phyloP scores from a whole-genome alignment of 352 stramenopile genomes.

The Phytophthora sp. region DNA sequence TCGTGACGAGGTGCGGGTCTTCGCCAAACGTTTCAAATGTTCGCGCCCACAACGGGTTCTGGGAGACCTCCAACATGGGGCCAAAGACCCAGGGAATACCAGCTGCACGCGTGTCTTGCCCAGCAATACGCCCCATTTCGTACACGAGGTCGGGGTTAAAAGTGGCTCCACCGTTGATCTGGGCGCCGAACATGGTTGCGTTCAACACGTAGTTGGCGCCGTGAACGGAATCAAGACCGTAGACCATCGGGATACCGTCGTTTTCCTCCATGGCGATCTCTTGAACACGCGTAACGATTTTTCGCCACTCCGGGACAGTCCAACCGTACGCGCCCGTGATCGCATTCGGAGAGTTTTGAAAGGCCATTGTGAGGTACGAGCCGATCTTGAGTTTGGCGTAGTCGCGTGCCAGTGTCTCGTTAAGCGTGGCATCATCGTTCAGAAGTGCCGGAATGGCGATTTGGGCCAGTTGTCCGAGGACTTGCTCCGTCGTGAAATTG shows the following conservation, averaged over 20 bases:
- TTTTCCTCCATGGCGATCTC: conserved; percentile 62
- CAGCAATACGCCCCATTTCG: conserved; percentile 61
- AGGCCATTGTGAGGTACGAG: conserved; percentile 77
- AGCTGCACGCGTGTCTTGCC: conserved; percentile 73
- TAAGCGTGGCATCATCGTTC: background rate
- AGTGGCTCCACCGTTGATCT: conserved; percentile 80
- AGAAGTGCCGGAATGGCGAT: conserved; percentile 56
- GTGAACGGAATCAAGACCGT: conserved; percentile 86
- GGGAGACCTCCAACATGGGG: conserved; percentile 73
- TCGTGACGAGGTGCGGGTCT: conserved; percentile 72
- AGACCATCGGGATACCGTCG: conserved; percentile 62
- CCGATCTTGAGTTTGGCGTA: conserved; percentile 68
- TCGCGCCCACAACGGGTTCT: conserved; percentile 79
- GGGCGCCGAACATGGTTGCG: conserved; percentile 77
- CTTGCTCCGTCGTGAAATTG: conserved; percentile 19
- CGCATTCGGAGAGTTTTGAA: background rate
- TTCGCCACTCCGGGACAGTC: conserved; percentile 52
- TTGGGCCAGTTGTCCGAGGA: conserved; percentile 87
- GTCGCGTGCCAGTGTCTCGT: conserved; percentile 12
- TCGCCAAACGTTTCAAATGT: conserved; percentile 93
- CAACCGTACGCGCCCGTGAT: conserved; percentile 1
- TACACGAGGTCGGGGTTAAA: conserved; percentile 78
- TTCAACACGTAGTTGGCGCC: conserved; percentile 80
- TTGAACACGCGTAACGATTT: conserved; percentile 70
- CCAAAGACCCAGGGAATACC: conserved; percentile 88